Evolutionary conservation across 768 basidiomycete species (phyloP).

Genomic region (Trametes maxima): DNA sequence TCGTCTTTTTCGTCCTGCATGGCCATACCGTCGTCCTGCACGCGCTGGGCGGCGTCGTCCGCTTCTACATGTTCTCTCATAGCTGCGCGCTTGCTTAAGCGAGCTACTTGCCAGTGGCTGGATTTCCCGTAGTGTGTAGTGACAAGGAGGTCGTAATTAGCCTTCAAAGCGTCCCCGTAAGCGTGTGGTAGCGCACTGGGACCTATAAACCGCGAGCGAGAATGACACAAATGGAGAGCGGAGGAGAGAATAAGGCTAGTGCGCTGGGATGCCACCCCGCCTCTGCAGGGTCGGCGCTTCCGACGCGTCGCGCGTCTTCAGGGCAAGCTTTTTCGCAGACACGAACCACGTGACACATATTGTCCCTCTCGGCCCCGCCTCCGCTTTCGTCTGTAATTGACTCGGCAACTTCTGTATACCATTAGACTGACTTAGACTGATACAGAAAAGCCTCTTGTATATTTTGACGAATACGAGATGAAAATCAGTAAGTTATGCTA

Average conservation of each 20-base stretch:
- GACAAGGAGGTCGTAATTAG: constrained; percentile 25
- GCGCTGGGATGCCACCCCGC: constrained; percentile 14
- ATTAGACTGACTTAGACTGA: background rate
- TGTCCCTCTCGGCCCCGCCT: background rate
- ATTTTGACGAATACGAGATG: background rate
- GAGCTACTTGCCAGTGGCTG: constrained; percentile 2
- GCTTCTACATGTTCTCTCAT: constrained; percentile 16
- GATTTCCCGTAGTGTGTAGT: background rate
- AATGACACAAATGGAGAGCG: background rate
- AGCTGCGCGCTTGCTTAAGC: constrained; percentile 12
- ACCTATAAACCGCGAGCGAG: constrained; percentile 16
- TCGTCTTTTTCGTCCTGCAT: constrained; percentile 31
- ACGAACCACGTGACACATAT: constrained; percentile 1
- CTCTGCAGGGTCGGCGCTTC: background rate
- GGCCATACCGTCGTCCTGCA: constrained; percentile 31
- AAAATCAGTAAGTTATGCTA: background rate
- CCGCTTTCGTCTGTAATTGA: constrained; percentile 2
- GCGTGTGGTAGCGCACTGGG: constrained; percentile 26
- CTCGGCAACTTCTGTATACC: background rate
- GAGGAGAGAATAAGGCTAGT: background rate
- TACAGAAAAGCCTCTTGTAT: background rate
- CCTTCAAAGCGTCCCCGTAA: constrained; percentile 36
- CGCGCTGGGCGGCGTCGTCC: constrained; percentile 14
- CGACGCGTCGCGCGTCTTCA: constrained; percentile 26
- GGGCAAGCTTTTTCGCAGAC: constrained; percentile 22